Evolutionary conservation across 768 basidiomycete genomes (phyloP).

Genomic region (Panus rudis): DNA sequence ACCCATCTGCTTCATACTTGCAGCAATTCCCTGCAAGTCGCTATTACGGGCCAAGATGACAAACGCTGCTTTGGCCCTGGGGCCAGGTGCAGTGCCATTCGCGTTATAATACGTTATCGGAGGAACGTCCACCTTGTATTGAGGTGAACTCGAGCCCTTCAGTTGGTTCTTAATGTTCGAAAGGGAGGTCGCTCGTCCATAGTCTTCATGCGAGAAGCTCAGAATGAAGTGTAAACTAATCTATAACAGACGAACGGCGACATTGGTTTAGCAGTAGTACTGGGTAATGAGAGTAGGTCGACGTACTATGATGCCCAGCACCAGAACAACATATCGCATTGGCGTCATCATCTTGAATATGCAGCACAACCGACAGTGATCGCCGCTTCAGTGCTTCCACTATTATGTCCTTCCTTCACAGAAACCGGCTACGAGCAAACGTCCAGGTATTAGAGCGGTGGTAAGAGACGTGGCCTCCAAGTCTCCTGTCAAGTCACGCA

Average conservation of each 20-base stretch:
- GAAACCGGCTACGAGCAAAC: too few relatives aligned
- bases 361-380: background rate
- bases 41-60: conserved; percentile 45
- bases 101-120: conserved; percentile 24
- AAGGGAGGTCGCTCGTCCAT: conserved; percentile 39
- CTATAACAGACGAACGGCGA: conserved; percentile 23
- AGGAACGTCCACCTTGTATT: conserved; percentile 52
- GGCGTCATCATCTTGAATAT: conserved; percentile 48
- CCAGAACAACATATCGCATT: conserved; percentile 48
- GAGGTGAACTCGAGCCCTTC: conserved; percentile 25
- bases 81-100: conserved; percentile 12
- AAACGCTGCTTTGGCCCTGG: conserved; percentile 50
- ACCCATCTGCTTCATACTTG: conserved; percentile 49
- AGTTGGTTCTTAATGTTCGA: conserved; percentile 28
- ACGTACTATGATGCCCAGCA: conserved; percentile 27
- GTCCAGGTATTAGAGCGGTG: too few relatives aligned
- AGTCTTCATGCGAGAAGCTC: conserved; percentile 42
- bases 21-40: conserved; percentile 36
- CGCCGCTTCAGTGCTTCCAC: too few relatives aligned
- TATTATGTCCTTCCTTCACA: too few relatives aligned
- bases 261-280: background rate
- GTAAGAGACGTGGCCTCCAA: too few relatives aligned
- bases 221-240: conserved; percentile 51
- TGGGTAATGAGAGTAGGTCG: background rate
- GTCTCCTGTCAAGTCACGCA: too few relatives aligned